phyloP scores from a whole-genome alignment of 345 rosid species.

The Stellera chamaejasme region DNA sequence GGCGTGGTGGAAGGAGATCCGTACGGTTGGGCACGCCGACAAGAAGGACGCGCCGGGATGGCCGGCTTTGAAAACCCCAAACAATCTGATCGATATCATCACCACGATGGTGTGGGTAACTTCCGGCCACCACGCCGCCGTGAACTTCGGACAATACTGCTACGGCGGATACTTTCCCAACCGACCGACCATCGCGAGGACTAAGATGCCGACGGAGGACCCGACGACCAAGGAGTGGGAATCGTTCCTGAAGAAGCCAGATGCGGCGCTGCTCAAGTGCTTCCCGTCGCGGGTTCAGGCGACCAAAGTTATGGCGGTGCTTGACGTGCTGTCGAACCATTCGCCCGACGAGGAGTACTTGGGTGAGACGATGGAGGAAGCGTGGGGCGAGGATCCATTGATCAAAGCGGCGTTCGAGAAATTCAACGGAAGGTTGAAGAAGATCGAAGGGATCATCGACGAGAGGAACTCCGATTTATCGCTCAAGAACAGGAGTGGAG shows the following conservation, averaged over 20 bases:
- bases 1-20: conserved; percentile 48
- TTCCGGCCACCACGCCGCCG: conserved; percentile 45
- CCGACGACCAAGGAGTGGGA: conserved; percentile 23
- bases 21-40: conserved; percentile 42
- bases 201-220: conserved; percentile 39
- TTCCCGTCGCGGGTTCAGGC: conserved; percentile 49
- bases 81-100: conserved; percentile 24
- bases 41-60: conserved; percentile 46
- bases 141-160: conserved; percentile 48
- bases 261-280: conserved; percentile 17
- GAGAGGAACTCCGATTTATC: conserved; percentile 20
- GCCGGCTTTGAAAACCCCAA: conserved; percentile 28
- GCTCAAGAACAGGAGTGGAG: conserved; percentile 34
- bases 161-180: conserved; percentile 43
- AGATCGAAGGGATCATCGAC: conserved; percentile 27
- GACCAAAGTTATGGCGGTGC: conserved; percentile 28
- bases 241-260: conserved; percentile 28
- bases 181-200: conserved; percentile 36
- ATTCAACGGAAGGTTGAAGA: conserved; percentile 25
- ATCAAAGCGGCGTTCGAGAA: conserved; percentile 28
- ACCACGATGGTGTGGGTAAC: conserved; percentile 39
- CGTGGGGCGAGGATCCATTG: conserved; percentile 24
- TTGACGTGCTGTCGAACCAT: conserved; percentile 33
- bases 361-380: conserved; percentile 22
- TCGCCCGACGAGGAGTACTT: conserved; percentile 48